A percentile compares a stretch with the other conserved stretches of the same genome.
Conservation (phyloP, 192 early-diverging fungal genomes). For the Entomortierella lignicola region DNA sequence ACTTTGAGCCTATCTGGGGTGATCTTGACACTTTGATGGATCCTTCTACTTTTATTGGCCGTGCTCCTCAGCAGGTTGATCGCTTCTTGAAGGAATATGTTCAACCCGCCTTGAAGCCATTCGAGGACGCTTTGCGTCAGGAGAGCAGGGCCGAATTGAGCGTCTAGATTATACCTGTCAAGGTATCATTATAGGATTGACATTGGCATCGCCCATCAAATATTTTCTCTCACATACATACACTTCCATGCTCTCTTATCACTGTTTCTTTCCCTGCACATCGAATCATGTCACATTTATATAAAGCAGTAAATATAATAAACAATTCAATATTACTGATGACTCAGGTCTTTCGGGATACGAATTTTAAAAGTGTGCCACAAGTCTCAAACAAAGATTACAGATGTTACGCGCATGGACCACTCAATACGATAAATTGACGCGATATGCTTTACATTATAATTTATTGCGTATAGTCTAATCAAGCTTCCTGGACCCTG, state of each 20-base stretch:
- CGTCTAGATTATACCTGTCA: conserved; percentile 64
- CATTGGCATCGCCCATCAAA: no score
- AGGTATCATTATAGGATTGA: not conserved
- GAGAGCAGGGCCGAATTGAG: conserved; percentile 75
- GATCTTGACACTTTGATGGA: conserved; percentile 85
- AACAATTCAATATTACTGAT: no score
- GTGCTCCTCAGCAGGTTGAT: conserved; percentile 94
- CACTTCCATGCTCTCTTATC: not conserved
- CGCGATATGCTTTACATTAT: no score
- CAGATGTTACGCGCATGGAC: no score
- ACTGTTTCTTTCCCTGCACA: no score
- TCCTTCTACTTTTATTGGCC: conserved; percentile 92
- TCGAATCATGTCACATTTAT: no score
- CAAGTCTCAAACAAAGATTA: no score
- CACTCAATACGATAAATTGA: no score
- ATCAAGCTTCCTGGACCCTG: not conserved
- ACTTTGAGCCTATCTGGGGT: conserved; percentile 89
- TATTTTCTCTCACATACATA: not conserved
- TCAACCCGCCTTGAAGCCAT: conserved; percentile 83
- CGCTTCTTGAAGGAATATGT: conserved; percentile 87
- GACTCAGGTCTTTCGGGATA: no score
- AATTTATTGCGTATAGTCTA: not conserved
- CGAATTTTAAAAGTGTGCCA: no score
- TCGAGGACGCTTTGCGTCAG: conserved; percentile 68
- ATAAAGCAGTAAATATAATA: no score